Evolutionary conservation across 345 rosid species (phyloP), one percentile per base, ranked within the genome.

Genomic region (Pugionium dolabratum): DNA sequence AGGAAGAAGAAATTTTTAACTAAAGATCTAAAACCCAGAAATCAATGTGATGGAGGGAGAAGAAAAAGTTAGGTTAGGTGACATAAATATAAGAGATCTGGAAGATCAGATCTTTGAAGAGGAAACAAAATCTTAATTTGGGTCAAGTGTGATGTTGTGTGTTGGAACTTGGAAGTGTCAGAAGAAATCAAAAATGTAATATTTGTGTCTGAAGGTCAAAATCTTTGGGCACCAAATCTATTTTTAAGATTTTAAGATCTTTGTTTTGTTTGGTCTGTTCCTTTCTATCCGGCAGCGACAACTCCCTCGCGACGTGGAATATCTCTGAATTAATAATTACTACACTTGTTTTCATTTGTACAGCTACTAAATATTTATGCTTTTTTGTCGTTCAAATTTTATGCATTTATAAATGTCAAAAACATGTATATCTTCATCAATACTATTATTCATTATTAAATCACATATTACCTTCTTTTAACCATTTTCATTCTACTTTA

Each of bases 71-170:
- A 71, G 43, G 68, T 70, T 62, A 62, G 35, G 67, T 59, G 68
- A 67, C 37, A 44, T 51, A 51, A 53, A 65, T 71, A 55, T 11
- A 31, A 67, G 57, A 71, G 56, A 65, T 54, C 44, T 4, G 64
- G 63, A 50, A 69, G 76, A 66, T 73, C 45, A 37, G 68, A 73
- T 73, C 68, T 73, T 73, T 72, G 71, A 66, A 64, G 65, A 49
- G 60, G 60, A 72, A 57, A 72, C 52, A 49, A 72, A 72, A 72
- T 72, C 65, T 64, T 49, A 57, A 35, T 44, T 10, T 27, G 76
- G 76, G 70, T 64, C 70, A 64, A 64, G 70, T 56, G 70, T 71
- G 75, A 62, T 55, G 60, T 59, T 18, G 18, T 18, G 18, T 18
- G 18, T 18, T 18, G 18, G 18, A 18, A 18, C 18, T 40, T 8